Conservation (phyloP, 1,284 basidiomycete species). For the Ceratobasidium sp. region DNA sequence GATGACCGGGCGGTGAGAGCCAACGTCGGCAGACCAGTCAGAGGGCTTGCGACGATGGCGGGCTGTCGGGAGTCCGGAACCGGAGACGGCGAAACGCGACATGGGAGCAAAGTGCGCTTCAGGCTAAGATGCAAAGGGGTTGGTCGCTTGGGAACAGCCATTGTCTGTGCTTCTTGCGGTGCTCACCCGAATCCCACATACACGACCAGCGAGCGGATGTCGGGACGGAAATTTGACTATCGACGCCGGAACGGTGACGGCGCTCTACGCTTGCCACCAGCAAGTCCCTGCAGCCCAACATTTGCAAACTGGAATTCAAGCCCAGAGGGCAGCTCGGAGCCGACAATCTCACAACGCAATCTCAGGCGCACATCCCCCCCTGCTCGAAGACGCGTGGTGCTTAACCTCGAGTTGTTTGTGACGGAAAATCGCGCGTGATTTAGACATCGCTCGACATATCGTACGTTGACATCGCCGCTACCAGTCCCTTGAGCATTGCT, state of each 20-base stretch:
- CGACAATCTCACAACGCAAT: slow-evolving; percentile 1
- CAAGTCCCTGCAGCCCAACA: neutral
- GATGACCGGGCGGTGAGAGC: slow-evolving; percentile 11
- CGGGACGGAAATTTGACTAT: slow-evolving; percentile 35
- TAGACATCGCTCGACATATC: slow-evolving; percentile 24
- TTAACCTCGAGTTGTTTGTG: slow-evolving; percentile 12
- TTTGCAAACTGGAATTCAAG: neutral
- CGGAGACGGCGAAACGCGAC: slow-evolving; percentile 27
- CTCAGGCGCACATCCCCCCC: neutral
- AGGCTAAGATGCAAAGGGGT: neutral
- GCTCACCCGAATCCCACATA: neutral
- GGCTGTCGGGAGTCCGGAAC: slow-evolving; percentile 7
- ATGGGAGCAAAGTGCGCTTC: slow-evolving; percentile 7
- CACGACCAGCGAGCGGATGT: slow-evolving; percentile 21
- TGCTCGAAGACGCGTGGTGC: neutral
- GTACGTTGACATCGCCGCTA: slow-evolving; percentile 18
- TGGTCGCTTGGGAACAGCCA: neutral
- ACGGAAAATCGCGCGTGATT: slow-evolving; percentile 11
- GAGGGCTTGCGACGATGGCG: slow-evolving; percentile 20
- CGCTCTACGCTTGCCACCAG: neutral
- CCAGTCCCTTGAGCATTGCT: neutral
- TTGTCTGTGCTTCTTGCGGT: slow-evolving; percentile 10
- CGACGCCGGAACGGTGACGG: neutral
- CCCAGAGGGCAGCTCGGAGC: neutral
- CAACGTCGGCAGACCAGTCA: neutral